These are phyloP conservation scores for Aspergillus sp. DNA, from an alignment of 2,329 filamentous ascomycete species.

Conservation along the genomic window DNA sequence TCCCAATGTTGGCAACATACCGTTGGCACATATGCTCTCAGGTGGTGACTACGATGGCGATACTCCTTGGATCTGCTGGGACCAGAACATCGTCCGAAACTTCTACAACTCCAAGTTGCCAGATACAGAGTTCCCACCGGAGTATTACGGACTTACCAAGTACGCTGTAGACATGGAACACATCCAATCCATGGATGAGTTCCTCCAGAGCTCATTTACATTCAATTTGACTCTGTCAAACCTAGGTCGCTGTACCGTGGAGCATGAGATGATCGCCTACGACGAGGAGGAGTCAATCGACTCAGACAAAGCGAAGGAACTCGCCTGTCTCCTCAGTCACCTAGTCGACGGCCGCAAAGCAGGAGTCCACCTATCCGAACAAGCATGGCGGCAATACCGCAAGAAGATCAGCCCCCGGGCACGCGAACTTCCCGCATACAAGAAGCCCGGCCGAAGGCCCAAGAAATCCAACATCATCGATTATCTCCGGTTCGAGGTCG, in stretches of 20 bases:
- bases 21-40: conserved; percentile 61
- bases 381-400: conserved; percentile 42
- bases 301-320: conserved; percentile 34
- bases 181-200: conserved; percentile 39
- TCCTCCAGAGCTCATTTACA: conserved; percentile 48
- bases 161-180: conserved; percentile 46
- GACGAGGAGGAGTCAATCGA: conserved; percentile 46
- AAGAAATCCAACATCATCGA: conserved; percentile 47
- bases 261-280: conserved; percentile 56
- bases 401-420: conserved; percentile 32
- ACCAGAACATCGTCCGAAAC: conserved; percentile 50
- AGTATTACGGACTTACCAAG: conserved; percentile 52
- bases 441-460: conserved; percentile 23
- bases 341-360: conserved; percentile 50
- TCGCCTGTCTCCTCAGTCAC: conserved; percentile 47
- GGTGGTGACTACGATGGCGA: conserved; percentile 69
- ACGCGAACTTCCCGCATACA: conserved; percentile 42
- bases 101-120: conserved; percentile 58
- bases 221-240: conserved; percentile 51
- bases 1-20: conserved; percentile 52
- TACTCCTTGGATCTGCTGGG: conserved; percentile 62
- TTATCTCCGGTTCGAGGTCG: conserved; percentile 46
- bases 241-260: conserved; percentile 55
- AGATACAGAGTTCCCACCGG: conserved; percentile 32
- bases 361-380: conserved; percentile 44